Evolutionary conservation across 306 rosid genomes (phyloP).

Genomic region (Ammopiptanthus mongolicus): DNA sequence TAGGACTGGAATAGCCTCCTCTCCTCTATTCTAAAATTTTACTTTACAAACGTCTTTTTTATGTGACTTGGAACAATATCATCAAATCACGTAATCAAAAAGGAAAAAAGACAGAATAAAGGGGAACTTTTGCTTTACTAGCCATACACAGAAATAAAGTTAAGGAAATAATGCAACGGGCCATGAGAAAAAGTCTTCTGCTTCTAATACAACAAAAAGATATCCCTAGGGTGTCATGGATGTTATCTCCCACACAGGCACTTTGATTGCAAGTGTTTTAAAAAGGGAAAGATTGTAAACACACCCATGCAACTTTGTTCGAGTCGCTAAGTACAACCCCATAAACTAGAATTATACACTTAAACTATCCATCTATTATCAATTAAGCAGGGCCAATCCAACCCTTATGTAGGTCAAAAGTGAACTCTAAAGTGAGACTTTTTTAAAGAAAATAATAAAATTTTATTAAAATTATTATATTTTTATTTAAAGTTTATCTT

Average conservation of each 20-base stretch:
- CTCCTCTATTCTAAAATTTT: not conserved
- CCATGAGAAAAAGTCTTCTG: slow-evolving; percentile 24
- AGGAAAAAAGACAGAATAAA: not conserved
- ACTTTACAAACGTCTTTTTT: not conserved
- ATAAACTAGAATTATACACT: too few species aligned
- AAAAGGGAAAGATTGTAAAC: too few species aligned
- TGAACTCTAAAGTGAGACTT: too few species aligned
- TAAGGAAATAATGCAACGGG: slow-evolving; percentile 28
- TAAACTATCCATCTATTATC: too few species aligned
- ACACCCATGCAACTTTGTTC: too few species aligned
- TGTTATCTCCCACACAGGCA: not conserved
- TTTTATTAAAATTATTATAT: too few species aligned
- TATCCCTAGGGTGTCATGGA: slow-evolving; percentile 8
- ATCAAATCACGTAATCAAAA: not conserved
- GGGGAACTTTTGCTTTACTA: slow-evolving; percentile 23
- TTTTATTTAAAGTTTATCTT: too few species aligned
- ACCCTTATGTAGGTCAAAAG: too few species aligned
- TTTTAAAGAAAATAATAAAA: too few species aligned
- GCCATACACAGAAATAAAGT: slow-evolving; percentile 23
- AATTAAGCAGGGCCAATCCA: too few species aligned
- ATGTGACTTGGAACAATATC: slow-evolving; percentile 34
- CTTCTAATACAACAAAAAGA: slow-evolving; percentile 25
- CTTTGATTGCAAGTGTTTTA: too few species aligned
- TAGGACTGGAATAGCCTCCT: not conserved
- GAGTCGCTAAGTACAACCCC: too few species aligned